phyloP scores from a whole-genome alignment of 164 flowering plant genomes.

The Pachysandra terminalis region DNA sequence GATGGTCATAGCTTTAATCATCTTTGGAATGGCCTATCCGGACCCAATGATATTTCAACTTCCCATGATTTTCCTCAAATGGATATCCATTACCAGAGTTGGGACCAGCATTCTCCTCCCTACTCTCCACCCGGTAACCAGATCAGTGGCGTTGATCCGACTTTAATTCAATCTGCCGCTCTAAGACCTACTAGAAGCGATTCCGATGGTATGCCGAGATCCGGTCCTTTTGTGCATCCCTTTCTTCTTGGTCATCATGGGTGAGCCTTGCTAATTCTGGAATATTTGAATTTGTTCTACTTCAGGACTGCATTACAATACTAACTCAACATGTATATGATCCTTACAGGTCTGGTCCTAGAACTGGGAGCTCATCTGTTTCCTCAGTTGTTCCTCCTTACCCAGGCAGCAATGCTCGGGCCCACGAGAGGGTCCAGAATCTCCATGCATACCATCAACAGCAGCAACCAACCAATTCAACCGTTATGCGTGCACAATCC shows the following conservation, averaged over 20 bases:
- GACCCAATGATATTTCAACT: conserved; percentile 47
- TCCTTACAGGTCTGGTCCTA: conserved; percentile 20
- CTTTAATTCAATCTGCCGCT: conserved; percentile 33
- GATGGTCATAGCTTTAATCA: conserved; percentile 57
- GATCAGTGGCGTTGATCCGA: conserved; percentile 40
- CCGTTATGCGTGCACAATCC: conserved; percentile 12
- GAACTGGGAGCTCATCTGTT: conserved; percentile 16
- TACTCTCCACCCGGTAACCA: conserved; percentile 35
- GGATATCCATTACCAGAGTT: conserved; percentile 25
- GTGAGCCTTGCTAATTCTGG: conserved; percentile 26
- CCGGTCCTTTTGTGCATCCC: conserved; percentile 56
- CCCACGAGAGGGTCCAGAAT: conserved; percentile 18
- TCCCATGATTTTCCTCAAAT: conserved; percentile 50
- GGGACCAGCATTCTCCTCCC: conserved; percentile 22
- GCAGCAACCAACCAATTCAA: conserved; percentile 7
- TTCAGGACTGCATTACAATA: not conserved
- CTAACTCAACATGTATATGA: not conserved
- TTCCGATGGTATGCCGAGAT: conserved; percentile 48
- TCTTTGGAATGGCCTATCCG: conserved; percentile 65
- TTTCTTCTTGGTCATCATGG: conserved; percentile 62
- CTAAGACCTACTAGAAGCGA: conserved; percentile 46
- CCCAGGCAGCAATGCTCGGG: conserved; percentile 18
- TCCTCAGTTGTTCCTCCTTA: conserved; percentile 20
- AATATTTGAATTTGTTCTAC: not conserved
- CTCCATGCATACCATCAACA: conserved; percentile 22